Percentiles rank a stretch among this genome's conserved stretches.
Evolutionary conservation across 371 early-diverging fungal species (phyloP).

Genomic region (Umbelopsis sp.): DNA sequence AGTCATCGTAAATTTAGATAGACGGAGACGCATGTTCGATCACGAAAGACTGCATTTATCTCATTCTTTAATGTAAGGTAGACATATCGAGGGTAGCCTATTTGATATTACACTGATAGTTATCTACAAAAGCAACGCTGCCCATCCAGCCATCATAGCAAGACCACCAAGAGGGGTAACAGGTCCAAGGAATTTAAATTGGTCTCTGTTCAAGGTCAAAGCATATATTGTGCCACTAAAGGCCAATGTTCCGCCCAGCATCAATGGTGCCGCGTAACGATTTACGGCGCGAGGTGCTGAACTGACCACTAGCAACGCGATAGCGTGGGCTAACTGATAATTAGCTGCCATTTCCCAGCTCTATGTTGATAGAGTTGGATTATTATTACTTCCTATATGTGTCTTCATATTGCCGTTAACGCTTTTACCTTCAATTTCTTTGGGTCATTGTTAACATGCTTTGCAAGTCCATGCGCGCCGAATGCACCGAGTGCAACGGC

Average conservation of each 20-base stretch:
- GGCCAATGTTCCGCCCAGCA: conserved; percentile 63
- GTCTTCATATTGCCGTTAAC: not conserved
- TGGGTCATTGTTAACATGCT: conserved; percentile 61
- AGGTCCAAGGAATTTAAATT: conserved; percentile 61
- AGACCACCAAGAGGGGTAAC: conserved; percentile 81
- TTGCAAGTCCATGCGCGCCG: conserved; percentile 78
- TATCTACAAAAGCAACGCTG: conserved; percentile 55
- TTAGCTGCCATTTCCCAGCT: conserved; percentile 70
- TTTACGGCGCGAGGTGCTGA: conserved; percentile 49
- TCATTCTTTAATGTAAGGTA: too few relatives aligned
- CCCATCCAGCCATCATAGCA: conserved; percentile 75
- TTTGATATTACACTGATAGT: too few relatives aligned
- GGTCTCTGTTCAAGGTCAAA: conserved; percentile 50
- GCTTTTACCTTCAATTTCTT: conserved; percentile 50
- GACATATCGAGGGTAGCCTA: too few relatives aligned
- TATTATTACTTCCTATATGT: not conserved
- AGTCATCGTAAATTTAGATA: too few relatives aligned
- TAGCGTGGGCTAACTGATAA: conserved; percentile 73
- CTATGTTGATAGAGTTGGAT: conserved; percentile 26
- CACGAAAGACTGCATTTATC: too few relatives aligned
- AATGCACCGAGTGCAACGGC: conserved; percentile 76
- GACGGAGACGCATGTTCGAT: too few relatives aligned
- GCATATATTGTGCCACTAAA: conserved; percentile 74
- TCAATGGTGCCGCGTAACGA: conserved; percentile 49
- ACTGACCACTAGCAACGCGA: conserved; percentile 63